Conservation (phyloP, 164 flowering plant genomes). For the Tetracentron sinense region DNA sequence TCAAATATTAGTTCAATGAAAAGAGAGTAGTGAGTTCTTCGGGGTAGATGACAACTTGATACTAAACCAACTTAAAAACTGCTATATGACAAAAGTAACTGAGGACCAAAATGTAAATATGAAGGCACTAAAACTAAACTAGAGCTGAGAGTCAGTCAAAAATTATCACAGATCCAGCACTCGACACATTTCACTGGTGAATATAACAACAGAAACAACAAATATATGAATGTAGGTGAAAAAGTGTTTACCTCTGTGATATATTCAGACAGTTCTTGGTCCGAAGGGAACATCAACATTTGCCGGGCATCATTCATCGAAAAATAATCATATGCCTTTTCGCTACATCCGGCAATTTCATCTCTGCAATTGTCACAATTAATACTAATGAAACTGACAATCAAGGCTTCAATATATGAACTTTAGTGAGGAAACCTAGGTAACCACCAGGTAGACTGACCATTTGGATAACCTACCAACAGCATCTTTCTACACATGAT, state of each 20-base stretch:
- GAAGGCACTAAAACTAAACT: too few species aligned
- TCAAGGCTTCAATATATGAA: not conserved
- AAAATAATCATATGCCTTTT: constrained; percentile 79
- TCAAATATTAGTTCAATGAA: too few species aligned
- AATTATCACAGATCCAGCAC: too few species aligned
- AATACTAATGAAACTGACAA: not conserved
- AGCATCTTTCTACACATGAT: too few species aligned
- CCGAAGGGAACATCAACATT: constrained; percentile 67
- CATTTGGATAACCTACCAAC: not conserved
- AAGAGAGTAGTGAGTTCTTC: too few species aligned
- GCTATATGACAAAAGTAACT: too few species aligned
- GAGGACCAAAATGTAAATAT: too few species aligned
- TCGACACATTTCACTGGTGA: too few species aligned
- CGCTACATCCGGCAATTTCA: constrained; percentile 86
- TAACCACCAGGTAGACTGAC: not conserved
- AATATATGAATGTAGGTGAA: too few species aligned
- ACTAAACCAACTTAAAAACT: too few species aligned
- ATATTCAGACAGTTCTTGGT: constrained; percentile 54
- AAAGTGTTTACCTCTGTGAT: constrained; percentile 49
- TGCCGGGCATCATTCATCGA: constrained; percentile 60
- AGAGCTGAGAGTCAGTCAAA: too few species aligned
- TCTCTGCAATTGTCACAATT: constrained; percentile 37
- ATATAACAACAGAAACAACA: not conserved
- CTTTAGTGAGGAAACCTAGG: not conserved
- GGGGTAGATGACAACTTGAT: too few species aligned